Base-by-base conservation (phyloP, 805 yeast genomes). In the Saccharomycopsis oosterbeekiorum region DNA sequence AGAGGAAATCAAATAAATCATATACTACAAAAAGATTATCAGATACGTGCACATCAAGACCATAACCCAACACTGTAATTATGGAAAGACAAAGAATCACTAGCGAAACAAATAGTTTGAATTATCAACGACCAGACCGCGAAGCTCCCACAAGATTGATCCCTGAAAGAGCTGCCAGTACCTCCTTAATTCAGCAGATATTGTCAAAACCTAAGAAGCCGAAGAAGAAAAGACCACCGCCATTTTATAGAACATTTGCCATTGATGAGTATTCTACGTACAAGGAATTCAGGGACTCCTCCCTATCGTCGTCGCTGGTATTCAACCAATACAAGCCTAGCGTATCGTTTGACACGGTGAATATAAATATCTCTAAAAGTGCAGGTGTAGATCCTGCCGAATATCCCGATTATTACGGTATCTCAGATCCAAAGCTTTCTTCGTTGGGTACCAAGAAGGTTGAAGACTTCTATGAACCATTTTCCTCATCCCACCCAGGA, bases 301-400 rank as follows among this genome's bases (percentile, higher is more conserved):
- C 24, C 34, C 8, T 43, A 47, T 26, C 40, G 39, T 17, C 24
- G 14, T 34, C 24, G 11, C 34, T n/a, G 29, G 36, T 15, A 40
- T 47, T 29, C 34, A 19, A 15, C 8, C 58, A 56, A 5, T 59
- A 60, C 56, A 36, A 62, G 26, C 29, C 62, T 37, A 69, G 82
- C 56, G 84, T 82, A 1, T 78, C 83, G 1, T 82, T 81, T 66
- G 85, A 82, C 68, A 80, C 85, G 17, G 78, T 82, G 19, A 76
- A 81, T 71, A 76, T 64, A 29, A 57, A 58, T 3, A 55, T 59
- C 6, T 54, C 58, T 1, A 56, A 59, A 19, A 58, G 59, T 43
- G 58, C 43, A 15, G 65, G 63, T 1, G 61, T 60, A 12, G 63
- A 60, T 42, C 65, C 63, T 36, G 59, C 51, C 15, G 60, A 56